Evolutionary conservation across 139 green algal genomes (phyloP), one percentile per base, ranked within the genome.

Genomic region (Coccomyxa sp.): DNA sequence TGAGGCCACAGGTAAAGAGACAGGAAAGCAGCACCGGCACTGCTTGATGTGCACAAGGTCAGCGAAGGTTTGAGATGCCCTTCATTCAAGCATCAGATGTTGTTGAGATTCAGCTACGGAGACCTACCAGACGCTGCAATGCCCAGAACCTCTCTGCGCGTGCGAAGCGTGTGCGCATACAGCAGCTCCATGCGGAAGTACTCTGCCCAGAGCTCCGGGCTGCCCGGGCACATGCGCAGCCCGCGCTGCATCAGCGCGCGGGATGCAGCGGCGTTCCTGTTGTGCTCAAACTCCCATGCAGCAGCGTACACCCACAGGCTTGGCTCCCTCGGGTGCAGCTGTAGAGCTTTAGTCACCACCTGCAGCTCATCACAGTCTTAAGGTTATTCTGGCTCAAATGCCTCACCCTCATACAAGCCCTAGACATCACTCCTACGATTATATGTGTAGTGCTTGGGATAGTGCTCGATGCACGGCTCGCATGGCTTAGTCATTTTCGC

Each of bases 191-290:
- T 80, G 29, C 88, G 78, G 74, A 96, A 92, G 84, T 97, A 98
- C 82, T 97, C 92, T 9, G 89, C 75, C 95, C 95, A 98, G 50
- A 98, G 89, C 39, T 68, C 74, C 41, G 84, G 77, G 0, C 82
- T 82, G 70, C 82, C 68, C 33, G 78, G 79, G 85, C 89, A 96
- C 84, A 94, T 93, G 69, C 95, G 86, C 72, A 98, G 83, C 24
- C 94, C 94, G n/a, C 89, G 88, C 89, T 98, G 95, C 95, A 98
- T 96, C 37, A 98, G 90, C 22, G 88, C 78, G 22, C 95, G 87
- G 2, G 95, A 94, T 10, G 93, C 90, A 29, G 55, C 75, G 12
- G 90, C 87, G 81, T 99, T 95, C 72, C 77, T 68, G 78, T 95
- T 94, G 78, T 82, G 68, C 79, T 95, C 91, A 84, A 96, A 95